Conservation (phyloP, 2,329 filamentous ascomycete genomes). For the Colletotrichum sp. region DNA sequence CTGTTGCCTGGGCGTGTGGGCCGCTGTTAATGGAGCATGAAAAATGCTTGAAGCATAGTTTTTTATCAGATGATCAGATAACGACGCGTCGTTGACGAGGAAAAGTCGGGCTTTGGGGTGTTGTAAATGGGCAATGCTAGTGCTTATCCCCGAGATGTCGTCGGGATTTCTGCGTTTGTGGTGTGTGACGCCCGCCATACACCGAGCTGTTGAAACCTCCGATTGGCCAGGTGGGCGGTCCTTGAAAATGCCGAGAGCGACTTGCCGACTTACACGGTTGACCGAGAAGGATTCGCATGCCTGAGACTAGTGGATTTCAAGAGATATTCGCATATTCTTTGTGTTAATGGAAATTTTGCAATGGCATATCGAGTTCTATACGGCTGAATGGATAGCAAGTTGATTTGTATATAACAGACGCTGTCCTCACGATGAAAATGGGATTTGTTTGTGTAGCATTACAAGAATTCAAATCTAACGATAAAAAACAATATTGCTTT, state of each 20-base stretch:
- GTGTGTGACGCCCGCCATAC: background rate
- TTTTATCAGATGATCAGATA: constrained; percentile 14
- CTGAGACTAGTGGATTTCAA: background rate
- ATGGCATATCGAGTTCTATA: background rate
- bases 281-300: background rate
- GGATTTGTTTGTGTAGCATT: background rate
- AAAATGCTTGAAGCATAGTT: background rate
- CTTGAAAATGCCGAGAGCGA: background rate
- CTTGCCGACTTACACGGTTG: constrained; percentile 8
- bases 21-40: background rate
- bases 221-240: background rate
- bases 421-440: background rate
- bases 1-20: background rate
- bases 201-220: background rate
- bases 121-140: background rate
- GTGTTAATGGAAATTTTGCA: background rate
- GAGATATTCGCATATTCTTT: background rate
- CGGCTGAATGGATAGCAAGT: background rate
- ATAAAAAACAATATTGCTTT: rapidly evolving
- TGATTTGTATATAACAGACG: background rate
- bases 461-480: background rate
- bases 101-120: too few relatives aligned
- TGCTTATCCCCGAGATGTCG: constrained; percentile 9
- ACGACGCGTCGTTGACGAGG: background rate
- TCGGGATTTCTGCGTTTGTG: background rate